These are phyloP conservation scores for Macrolepiota albuminosa DNA, from an alignment of 768 basidiomycete species.

Conservation along the genomic window DNA sequence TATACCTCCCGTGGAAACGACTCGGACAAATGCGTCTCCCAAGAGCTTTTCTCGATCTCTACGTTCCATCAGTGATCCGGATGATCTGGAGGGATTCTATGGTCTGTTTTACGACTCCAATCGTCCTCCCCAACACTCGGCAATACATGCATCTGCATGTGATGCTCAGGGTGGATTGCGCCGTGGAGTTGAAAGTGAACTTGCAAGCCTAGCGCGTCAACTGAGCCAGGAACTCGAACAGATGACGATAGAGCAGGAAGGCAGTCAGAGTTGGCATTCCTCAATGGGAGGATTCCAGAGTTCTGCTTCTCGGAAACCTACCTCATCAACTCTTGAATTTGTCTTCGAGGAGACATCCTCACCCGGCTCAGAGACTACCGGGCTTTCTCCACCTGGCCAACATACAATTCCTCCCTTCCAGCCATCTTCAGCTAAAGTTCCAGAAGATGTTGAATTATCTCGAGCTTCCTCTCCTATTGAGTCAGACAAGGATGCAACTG, in stretches of 20 bases:
- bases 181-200: constrained; percentile 35
- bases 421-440: constrained; percentile 35
- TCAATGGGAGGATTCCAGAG: constrained; percentile 13
- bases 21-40: constrained; percentile 12
- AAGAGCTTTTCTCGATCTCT: constrained; percentile 39
- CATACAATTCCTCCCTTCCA: constrained; percentile 32
- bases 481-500: constrained; percentile 36
- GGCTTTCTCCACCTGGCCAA: constrained; percentile 12
- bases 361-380: constrained; percentile 19
- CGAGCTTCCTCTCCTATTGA: constrained; percentile 35
- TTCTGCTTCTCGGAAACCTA: constrained; percentile 20
- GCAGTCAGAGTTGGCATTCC: constrained; percentile 26
- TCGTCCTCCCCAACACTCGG: constrained; percentile 11
- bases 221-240: constrained; percentile 46
- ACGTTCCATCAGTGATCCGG: constrained; percentile 51
- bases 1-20: constrained; percentile 1
- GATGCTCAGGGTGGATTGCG: constrained; percentile 20
- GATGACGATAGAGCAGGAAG: constrained; percentile 28
- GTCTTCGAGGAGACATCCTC: constrained; percentile 31
- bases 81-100: constrained; percentile 69
- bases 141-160: constrained; percentile 11
- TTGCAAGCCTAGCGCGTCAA: constrained; percentile 47
- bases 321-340: constrained; percentile 31
- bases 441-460: constrained; percentile 46
- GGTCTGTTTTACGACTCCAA: constrained; percentile 67